A percentile compares a stretch with the other conserved stretches of the same genome.
Conservation (phyloP, 495 filamentous ascomycete species). For the Copromyces sp. region DNA sequence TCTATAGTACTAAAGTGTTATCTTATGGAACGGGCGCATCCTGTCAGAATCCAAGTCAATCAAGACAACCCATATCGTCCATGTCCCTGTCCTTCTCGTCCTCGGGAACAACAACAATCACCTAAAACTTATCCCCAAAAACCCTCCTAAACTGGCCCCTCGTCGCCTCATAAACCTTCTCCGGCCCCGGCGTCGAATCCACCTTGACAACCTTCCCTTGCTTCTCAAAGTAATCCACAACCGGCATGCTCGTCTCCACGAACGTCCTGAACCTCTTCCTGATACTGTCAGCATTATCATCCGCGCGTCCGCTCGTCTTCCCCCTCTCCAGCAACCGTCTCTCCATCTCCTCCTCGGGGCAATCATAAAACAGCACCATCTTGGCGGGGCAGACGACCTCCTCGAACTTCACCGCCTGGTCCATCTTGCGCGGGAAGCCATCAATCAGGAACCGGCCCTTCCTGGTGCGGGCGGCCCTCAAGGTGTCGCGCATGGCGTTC, state of each 20-base stretch:
- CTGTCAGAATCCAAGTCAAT: neutral
- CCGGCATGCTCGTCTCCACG: conserved; percentile 91
- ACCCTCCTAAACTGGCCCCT: conserved; percentile 31
- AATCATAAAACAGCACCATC: conserved; percentile 87
- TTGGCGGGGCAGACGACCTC: conserved; percentile 69
- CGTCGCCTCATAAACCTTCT: conserved; percentile 66
- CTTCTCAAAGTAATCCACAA: conserved; percentile 73
- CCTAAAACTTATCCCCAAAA: conserved; percentile 24
- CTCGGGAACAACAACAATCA: neutral
- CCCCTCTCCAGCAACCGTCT: conserved; percentile 73
- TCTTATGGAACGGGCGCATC: neutral
- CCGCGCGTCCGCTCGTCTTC: conserved; percentile 78
- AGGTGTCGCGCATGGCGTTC: conserved; percentile 70
- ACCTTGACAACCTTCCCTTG: conserved; percentile 72
- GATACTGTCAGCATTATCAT: conserved; percentile 93
- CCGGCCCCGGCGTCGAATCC: conserved; percentile 52
- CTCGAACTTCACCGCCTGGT: conserved; percentile 92
- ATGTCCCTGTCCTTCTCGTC: neutral
- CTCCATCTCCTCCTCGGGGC: conserved; percentile 81
- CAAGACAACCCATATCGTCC: neutral
- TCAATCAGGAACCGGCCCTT: conserved; percentile 75
- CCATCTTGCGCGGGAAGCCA: conserved; percentile 92
- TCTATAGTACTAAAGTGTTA: neutral
- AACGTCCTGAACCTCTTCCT: conserved; percentile 92
- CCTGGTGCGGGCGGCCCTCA: conserved; percentile 26